phyloP scores from a whole-genome alignment of 2,329 filamentous ascomycete genomes.

The Talaromyces albobiverticillius region DNA sequence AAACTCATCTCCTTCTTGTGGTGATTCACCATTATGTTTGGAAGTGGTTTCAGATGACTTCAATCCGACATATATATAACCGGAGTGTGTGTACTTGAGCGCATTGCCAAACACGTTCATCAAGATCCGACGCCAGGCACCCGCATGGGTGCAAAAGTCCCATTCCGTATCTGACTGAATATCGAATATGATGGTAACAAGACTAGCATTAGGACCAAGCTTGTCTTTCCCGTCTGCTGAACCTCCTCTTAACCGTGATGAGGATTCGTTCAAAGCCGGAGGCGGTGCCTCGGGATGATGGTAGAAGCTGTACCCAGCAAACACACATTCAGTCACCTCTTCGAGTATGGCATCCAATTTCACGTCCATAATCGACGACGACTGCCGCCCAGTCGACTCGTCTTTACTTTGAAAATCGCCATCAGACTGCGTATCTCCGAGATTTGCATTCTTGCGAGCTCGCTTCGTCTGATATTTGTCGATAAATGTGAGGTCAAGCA shows the following conservation, averaged over 20 bases:
- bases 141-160: not conserved
- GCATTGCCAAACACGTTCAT: not conserved
- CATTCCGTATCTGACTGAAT: not conserved
- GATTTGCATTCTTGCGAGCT: not conserved
- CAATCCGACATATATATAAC: not conserved
- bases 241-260: not conserved
- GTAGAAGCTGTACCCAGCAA: not conserved
- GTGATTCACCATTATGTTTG: no score
- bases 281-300: not conserved
- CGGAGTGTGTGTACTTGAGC: not conserved
- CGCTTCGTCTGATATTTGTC: constrained; percentile 18
- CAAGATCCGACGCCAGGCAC: not conserved
- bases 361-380: not conserved
- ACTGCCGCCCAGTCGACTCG: no score
- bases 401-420: no score
- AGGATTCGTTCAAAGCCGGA: not conserved
- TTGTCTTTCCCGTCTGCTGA: not conserved
- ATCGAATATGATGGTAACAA: not conserved
- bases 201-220: not conserved
- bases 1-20: not conserved
- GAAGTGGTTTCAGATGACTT: not conserved
- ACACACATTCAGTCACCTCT: not conserved
- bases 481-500: constrained; percentile 33
- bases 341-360: not conserved
- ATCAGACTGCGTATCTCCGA: no score